phyloP scores from a whole-genome alignment of 805 yeast species.

The Cyberlindnera americana region DNA sequence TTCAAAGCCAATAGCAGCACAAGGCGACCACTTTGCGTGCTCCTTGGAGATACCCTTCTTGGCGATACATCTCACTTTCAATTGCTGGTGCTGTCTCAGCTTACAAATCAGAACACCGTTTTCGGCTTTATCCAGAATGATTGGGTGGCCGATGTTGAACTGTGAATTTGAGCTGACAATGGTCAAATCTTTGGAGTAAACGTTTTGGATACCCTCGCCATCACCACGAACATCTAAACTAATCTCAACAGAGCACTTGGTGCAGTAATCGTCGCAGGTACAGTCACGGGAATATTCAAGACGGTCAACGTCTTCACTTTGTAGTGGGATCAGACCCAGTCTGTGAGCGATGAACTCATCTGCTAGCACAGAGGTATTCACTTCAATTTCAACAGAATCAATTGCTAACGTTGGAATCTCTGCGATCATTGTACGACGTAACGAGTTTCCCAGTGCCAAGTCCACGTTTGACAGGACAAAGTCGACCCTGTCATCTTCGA shows the following conservation, averaged over 20 bases:
- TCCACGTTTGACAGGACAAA: slow-evolving; percentile 86
- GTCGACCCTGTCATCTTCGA: slow-evolving; percentile 84
- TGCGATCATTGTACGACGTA: slow-evolving; percentile 88
- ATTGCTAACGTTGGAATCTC: slow-evolving; percentile 97
- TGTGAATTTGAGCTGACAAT: slow-evolving; percentile 38
- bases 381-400: slow-evolving; percentile 91
- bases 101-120: slow-evolving; percentile 91
- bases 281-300: slow-evolving; percentile 91
- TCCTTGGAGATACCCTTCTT: slow-evolving; percentile 97
- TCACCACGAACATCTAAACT: slow-evolving; percentile 87
- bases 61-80: slow-evolving; percentile 87
- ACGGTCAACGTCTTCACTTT: slow-evolving; percentile 77
- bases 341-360: slow-evolving; percentile 96
- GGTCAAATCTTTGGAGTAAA: slow-evolving; percentile 78
- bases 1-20: slow-evolving; percentile 93
- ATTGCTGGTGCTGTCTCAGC: slow-evolving; percentile 87
- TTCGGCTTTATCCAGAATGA: slow-evolving; percentile 68
- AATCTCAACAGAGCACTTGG: slow-evolving; percentile 86
- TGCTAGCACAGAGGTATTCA: slow-evolving; percentile 90
- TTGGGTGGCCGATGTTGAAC: slow-evolving; percentile 71
- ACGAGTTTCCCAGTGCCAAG: slow-evolving; percentile 84
- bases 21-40: slow-evolving; percentile 98
- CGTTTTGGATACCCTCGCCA: slow-evolving; percentile 81
- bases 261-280: slow-evolving; percentile 97
- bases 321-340: slow-evolving; percentile 86